Evolutionary conservation across 257 asterid species (phyloP).

Genomic region (Solanum tarijense): DNA sequence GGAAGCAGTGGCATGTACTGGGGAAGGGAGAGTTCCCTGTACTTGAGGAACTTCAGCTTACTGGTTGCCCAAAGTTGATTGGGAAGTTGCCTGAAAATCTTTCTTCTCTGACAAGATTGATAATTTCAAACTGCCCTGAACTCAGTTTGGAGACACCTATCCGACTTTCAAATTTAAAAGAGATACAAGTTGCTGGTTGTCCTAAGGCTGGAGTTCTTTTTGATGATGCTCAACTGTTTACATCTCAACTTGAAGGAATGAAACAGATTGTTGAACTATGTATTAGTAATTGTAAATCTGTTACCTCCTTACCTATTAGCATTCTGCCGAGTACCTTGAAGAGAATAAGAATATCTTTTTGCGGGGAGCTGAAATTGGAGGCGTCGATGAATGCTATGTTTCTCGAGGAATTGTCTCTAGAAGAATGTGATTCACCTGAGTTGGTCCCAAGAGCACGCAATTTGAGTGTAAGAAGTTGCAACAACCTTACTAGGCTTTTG

Average conservation of each 20-base stretch:
- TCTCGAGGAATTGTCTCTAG: rapidly evolving
- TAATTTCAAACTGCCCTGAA: neutral
- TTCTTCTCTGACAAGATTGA: neutral
- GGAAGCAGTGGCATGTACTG: no score
- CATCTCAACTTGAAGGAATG: neutral
- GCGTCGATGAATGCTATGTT: neutral
- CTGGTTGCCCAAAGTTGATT: neutral
- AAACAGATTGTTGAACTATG: neutral
- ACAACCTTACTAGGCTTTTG: neutral
- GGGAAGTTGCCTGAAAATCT: neutral
- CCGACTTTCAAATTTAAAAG: neutral
- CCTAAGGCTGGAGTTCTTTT: neutral
- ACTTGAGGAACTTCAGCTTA: neutral
- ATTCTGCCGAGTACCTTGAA: neutral
- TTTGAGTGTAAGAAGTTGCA: rapidly evolving
- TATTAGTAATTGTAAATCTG: neutral
- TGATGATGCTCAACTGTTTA: neutral
- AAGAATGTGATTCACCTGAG: neutral
- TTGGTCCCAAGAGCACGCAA: neutral
- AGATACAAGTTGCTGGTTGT: neutral
- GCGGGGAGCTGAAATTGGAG: neutral
- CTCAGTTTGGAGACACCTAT: neutral
- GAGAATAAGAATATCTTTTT: rapidly evolving
- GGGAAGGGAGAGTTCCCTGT: no score
- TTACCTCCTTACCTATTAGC: neutral